phyloP scores from a whole-genome alignment of 2,329 filamentous ascomycete species.

The Penicillium sp. region DNA sequence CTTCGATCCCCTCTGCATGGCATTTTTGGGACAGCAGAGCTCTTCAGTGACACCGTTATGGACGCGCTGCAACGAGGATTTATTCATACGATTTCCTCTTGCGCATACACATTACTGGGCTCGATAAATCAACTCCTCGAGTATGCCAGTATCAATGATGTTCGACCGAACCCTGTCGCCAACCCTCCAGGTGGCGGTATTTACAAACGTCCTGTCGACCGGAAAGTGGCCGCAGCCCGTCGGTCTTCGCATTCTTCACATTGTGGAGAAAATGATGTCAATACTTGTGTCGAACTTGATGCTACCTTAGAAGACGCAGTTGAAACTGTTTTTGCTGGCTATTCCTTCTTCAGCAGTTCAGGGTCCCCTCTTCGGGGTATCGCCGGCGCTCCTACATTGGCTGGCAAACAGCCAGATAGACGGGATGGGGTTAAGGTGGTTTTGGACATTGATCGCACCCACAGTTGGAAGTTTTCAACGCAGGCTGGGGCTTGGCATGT shows the following conservation, averaged over 20 bases:
- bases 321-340: conserved; percentile 13
- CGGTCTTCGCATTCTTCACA: background rate
- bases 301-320: conserved; percentile 9
- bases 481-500: conserved; percentile 11
- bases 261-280: background rate
- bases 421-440: conserved; percentile 5
- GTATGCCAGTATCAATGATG: conserved; percentile 19
- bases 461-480: conserved; percentile 9
- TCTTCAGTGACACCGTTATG: conserved; percentile 19
- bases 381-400: background rate
- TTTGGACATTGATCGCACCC: conserved; percentile 8
- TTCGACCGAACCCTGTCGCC: background rate
- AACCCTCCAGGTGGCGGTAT: background rate
- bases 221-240: background rate
- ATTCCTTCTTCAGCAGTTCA: conserved; percentile 6
- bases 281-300: conserved; percentile 10
- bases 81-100: conserved; percentile 28
- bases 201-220: background rate
- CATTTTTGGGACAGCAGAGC: conserved; percentile 21
- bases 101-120: conserved; percentile 34
- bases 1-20: conserved; percentile 28
- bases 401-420: background rate
- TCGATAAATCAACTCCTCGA: conserved; percentile 31
- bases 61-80: conserved; percentile 19
- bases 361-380: background rate